These are phyloP conservation scores for Candida frijolesensis DNA, from an alignment of 1,139 yeast species.

Conservation along the genomic window DNA sequence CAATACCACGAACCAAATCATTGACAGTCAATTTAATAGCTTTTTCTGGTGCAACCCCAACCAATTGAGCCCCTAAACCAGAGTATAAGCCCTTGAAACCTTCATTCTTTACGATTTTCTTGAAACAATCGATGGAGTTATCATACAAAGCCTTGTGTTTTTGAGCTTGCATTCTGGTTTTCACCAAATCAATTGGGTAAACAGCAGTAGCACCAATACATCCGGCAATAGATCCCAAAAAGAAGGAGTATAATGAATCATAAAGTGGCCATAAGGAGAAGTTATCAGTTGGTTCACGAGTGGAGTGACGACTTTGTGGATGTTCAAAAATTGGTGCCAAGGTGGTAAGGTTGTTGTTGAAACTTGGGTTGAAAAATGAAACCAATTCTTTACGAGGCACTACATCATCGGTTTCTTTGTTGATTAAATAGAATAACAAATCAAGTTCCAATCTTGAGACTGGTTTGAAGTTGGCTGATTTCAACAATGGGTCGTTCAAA, in stretches of 20 bases:
- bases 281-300: constrained; percentile 36
- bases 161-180: constrained; percentile 98
- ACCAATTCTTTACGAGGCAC: constrained; percentile 56
- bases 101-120: constrained; percentile 73
- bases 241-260: constrained; percentile 85
- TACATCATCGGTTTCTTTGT: constrained; percentile 44
- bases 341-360: constrained; percentile 37
- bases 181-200: constrained; percentile 93
- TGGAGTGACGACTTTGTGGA: constrained; percentile 38
- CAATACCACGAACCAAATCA: constrained; percentile 78
- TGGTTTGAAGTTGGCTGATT: constrained; percentile 54
- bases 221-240: constrained; percentile 93
- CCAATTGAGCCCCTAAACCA: constrained; percentile 90
- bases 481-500: constrained; percentile 53
- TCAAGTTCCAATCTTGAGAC: constrained; percentile 46
- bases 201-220: constrained; percentile 98
- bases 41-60: constrained; percentile 98
- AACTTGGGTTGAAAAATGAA: constrained; percentile 49
- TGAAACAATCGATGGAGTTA: constrained; percentile 85
- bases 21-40: constrained; percentile 95
- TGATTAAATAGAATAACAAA: constrained; percentile 51
- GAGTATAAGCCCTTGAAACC: constrained; percentile 90
- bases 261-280: constrained; percentile 61
- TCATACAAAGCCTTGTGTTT: constrained; percentile 70
- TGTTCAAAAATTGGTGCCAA: constrained; percentile 46